Conservation (phyloP, 257 asterid genomes). For the Scutellaria galericulata region DNA sequence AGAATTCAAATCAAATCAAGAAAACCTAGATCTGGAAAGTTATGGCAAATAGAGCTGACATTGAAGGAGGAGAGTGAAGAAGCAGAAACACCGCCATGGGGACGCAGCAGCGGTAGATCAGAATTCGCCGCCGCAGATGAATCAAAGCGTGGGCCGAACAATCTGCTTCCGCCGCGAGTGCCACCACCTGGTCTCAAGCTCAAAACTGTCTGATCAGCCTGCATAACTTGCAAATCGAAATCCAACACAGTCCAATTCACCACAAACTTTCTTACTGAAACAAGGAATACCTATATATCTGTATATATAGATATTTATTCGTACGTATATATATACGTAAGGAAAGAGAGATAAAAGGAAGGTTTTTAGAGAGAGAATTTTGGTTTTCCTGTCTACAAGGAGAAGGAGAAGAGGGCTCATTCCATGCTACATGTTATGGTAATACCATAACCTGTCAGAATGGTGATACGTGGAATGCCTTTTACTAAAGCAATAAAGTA, state of each 20-base stretch:
- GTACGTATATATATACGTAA: slow-evolving; percentile 32
- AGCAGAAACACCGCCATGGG: slow-evolving; percentile 50
- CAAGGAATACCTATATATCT: slow-evolving; percentile 16
- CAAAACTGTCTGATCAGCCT: slow-evolving; percentile 66
- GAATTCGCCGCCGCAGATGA: slow-evolving; percentile 50
- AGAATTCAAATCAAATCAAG: neutral
- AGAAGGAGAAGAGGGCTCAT: slow-evolving; percentile 36
- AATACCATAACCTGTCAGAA: too few species aligned
- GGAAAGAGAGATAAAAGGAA: slow-evolving; percentile 1
- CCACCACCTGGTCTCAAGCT: slow-evolving; percentile 84
- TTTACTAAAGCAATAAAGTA: too few species aligned
- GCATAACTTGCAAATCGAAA: slow-evolving; percentile 57
- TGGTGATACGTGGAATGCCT: slow-evolving; percentile 33
- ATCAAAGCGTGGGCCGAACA: slow-evolving; percentile 60
- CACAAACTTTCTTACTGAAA: slow-evolving; percentile 24
- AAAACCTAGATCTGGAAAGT: slow-evolving; percentile 49
- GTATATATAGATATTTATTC: slow-evolving; percentile 26
- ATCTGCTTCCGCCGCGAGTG: slow-evolving; percentile 61
- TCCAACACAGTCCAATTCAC: slow-evolving; percentile 32
- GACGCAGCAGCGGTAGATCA: slow-evolving; percentile 63
- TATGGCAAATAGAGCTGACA: slow-evolving; percentile 45
- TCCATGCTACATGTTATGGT: too few species aligned
- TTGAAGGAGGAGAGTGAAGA: slow-evolving; percentile 47
- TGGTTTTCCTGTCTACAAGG: slow-evolving; percentile 53
- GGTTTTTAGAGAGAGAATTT: slow-evolving; percentile 35